A percentile compares a stretch with the other conserved stretches of the same genome.
Conservation (phyloP, 2,329 filamentous ascomycete species). For the Arthrinium puccinioides region DNA sequence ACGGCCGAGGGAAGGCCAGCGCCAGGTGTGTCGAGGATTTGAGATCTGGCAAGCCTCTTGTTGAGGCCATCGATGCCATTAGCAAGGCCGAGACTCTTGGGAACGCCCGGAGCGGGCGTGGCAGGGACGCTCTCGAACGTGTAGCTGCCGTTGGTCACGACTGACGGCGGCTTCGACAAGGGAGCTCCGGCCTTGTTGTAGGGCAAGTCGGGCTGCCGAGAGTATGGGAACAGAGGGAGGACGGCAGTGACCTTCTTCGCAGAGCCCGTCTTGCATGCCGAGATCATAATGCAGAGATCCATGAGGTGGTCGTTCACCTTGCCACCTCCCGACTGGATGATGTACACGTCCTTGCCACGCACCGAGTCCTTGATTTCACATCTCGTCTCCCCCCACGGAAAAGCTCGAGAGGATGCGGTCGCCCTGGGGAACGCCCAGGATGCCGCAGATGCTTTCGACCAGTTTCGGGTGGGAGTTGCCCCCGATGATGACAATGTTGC, state of each 20-base stretch:
- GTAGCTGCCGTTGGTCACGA: constrained; percentile 50
- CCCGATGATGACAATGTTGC: constrained; percentile 89
- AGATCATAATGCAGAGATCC: constrained; percentile 95
- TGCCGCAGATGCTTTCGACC: constrained; percentile 78
- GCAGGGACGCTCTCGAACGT: constrained; percentile 90
- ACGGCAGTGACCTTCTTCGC: constrained; percentile 91
- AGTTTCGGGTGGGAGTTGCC: constrained; percentile 89
- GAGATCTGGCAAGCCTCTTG: constrained; percentile 3
- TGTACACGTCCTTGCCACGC: constrained; percentile 97
- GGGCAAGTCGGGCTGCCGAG: constrained; percentile 88
- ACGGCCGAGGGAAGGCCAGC: not conserved
- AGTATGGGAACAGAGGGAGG: constrained; percentile 93
- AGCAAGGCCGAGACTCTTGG: constrained; percentile 57
- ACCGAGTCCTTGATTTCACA: constrained; percentile 97
- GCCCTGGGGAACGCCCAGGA: constrained; percentile 79
- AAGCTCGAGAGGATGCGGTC: constrained; percentile 86
- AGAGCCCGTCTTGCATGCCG: constrained; percentile 92
- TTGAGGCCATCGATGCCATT: constrained; percentile 26
- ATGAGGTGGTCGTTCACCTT: constrained; percentile 95
- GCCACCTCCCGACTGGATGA: constrained; percentile 88
- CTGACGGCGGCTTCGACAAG: constrained; percentile 59
- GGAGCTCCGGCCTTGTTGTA: constrained; percentile 95
- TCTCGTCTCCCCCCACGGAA: constrained; percentile 86
- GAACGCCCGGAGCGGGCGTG: constrained; percentile 68
- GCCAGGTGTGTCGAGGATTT: not conserved